A percentile compares a stretch with the other conserved stretches of the same genome.
phyloP scores from a whole-genome alignment of 2,329 filamentous ascomycete genomes.

The Alternaria ventricosa region DNA sequence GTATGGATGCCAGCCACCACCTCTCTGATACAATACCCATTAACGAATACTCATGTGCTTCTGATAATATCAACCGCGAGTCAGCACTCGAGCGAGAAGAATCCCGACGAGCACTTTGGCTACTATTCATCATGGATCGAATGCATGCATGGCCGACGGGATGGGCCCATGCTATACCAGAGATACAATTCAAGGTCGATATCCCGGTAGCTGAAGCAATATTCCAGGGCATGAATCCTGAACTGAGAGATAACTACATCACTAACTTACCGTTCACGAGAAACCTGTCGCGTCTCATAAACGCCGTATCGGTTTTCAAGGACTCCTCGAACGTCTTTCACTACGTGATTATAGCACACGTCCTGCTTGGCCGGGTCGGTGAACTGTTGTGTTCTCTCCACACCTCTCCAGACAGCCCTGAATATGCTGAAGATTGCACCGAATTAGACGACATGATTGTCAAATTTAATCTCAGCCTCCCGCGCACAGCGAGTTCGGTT shows the following conservation, averaged over 20 bases:
- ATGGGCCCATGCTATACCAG: constrained; percentile 37
- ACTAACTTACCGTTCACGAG: constrained; percentile 28
- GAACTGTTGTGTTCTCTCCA: constrained; percentile 41
- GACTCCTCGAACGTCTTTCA: constrained; percentile 28
- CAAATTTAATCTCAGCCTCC: constrained; percentile 37
- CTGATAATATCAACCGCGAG: constrained; percentile 2
- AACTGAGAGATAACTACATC: neutral
- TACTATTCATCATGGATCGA: constrained; percentile 41
- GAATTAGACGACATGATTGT: constrained; percentile 32
- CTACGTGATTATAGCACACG: constrained; percentile 32
- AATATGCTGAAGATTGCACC: constrained; percentile 32
- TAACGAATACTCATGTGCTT: neutral
- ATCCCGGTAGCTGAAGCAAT: constrained; percentile 30
- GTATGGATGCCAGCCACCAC: constrained; percentile 29
- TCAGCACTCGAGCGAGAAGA: constrained; percentile 36
- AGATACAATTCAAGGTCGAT: constrained; percentile 41
- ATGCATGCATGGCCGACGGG: constrained; percentile 31
- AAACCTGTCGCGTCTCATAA: constrained; percentile 30
- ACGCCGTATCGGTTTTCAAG: constrained; percentile 7
- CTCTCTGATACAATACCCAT: neutral
- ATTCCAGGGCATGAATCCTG: constrained; percentile 29
- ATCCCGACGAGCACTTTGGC: constrained; percentile 37
- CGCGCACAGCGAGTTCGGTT: constrained; percentile 29
- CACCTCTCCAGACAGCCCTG: constrained; percentile 22
- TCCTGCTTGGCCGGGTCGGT: constrained; percentile 35